phyloP scores from a whole-genome alignment of 495 filamentous ascomycete species.

The Penicillium mononematosum region DNA sequence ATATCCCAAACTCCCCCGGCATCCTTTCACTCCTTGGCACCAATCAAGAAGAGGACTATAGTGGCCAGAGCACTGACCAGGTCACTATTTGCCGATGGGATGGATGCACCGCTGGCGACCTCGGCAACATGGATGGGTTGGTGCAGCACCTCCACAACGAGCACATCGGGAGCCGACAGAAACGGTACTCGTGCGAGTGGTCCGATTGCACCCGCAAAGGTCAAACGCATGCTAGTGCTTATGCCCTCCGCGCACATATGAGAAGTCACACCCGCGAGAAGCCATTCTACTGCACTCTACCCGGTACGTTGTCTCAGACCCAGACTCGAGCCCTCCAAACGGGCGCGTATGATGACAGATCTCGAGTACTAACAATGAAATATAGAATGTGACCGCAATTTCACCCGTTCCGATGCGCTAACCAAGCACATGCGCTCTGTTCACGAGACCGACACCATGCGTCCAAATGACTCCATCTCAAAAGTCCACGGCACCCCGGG shows the following conservation, averaged over 20 bases:
- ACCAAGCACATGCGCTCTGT: constrained; percentile 99
- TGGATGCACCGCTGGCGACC: constrained; percentile 74
- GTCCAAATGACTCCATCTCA: constrained; percentile 82
- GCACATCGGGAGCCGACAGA: constrained; percentile 80
- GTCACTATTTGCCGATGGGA: constrained; percentile 89
- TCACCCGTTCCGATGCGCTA: constrained; percentile 93
- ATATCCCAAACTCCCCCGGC: constrained; percentile 56
- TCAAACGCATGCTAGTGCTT: constrained; percentile 87
- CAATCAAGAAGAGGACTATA: constrained; percentile 71
- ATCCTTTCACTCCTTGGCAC: constrained; percentile 48
- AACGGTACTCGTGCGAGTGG: constrained; percentile 95
- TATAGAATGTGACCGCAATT: constrained; percentile 91
- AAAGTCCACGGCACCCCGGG: constrained; percentile 45
- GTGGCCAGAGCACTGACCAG: constrained; percentile 74
- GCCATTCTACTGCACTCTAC: constrained; percentile 92
- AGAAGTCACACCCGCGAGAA: constrained; percentile 96
- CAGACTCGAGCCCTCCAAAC: background rate
- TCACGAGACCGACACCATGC: constrained; percentile 91
- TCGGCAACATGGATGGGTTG: constrained; percentile 89
- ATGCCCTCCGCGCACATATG: constrained; percentile 96
- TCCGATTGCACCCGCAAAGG: constrained; percentile 82
- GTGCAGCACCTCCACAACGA: constrained; percentile 92
- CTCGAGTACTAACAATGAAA: constrained; percentile 1
- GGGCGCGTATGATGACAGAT: background rate
- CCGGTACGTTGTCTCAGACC: constrained; percentile 57